Evolutionary conservation across 306 rosid species (phyloP).

Genomic region (Inga leiocalycina): DNA sequence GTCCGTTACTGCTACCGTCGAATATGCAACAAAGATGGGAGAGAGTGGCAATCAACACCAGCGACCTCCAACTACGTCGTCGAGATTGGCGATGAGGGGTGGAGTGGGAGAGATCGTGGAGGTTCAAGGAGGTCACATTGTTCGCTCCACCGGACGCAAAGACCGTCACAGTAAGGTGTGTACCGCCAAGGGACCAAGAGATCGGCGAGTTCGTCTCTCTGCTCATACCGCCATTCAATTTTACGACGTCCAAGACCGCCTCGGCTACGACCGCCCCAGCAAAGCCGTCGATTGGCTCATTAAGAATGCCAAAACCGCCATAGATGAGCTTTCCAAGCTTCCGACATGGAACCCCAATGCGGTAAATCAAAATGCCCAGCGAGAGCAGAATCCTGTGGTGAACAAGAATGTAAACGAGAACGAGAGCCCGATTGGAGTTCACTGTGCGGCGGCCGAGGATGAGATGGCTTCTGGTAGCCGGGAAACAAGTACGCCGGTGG

Average conservation of each 20-base stretch:
- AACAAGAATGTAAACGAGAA: conserved; percentile 2
- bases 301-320: conserved; percentile 80
- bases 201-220: conserved; percentile 89
- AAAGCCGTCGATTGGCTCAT: conserved; percentile 99
- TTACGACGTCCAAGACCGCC: conserved; percentile 97
- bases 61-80: conserved; percentile 35
- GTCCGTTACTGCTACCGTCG: conserved; percentile 29
- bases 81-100: conserved; percentile 49
- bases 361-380: neutral
- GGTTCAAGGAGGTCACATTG: conserved; percentile 93
- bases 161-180: conserved; percentile 98
- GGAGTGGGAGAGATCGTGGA: conserved; percentile 73
- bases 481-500: conserved; percentile 19
- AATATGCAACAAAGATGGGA: conserved; percentile 79
- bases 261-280: conserved; percentile 97
- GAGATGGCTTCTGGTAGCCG: conserved; percentile 27
- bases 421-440: conserved; percentile 30
- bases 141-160: conserved; percentile 79
- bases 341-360: conserved; percentile 76
- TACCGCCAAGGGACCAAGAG: conserved; percentile 90
- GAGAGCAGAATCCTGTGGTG: conserved; percentile 23
- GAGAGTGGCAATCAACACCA: conserved; percentile 32
- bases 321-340: conserved; percentile 82
- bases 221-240: conserved; percentile 93
- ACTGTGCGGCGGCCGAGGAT: conserved; percentile 29